Conservation (phyloP, 192 early-diverging fungal genomes). For the Backusella circina region DNA sequence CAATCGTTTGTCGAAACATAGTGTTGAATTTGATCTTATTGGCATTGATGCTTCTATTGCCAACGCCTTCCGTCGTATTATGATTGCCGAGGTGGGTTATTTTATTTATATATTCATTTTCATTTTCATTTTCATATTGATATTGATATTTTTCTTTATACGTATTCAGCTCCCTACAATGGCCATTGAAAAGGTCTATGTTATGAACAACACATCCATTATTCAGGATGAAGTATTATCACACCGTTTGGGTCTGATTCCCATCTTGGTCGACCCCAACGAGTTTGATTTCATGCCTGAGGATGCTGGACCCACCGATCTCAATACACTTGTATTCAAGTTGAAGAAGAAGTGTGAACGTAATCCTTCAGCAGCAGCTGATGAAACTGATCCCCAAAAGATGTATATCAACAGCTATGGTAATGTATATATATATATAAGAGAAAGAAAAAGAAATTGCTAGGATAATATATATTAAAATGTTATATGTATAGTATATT, state of each 20-base stretch:
- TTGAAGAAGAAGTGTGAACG: conserved; percentile 69
- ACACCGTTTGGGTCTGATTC: conserved; percentile 89
- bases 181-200: conserved; percentile 94
- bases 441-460: too few relatives aligned
- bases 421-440: conserved; percentile 17
- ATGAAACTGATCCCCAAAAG: conserved; percentile 71
- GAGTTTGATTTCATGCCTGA: conserved; percentile 72
- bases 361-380: conserved; percentile 54
- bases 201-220: conserved; percentile 88
- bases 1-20: conserved; percentile 56
- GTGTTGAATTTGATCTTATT: conserved; percentile 96
- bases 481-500: conserved; percentile 53
- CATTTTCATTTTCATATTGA: too few relatives aligned
- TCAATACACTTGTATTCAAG: conserved; percentile 92
- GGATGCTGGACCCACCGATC: conserved; percentile 81
- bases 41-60: conserved; percentile 92
- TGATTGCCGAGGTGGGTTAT: conserved; percentile 81
- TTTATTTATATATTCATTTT: not conserved
- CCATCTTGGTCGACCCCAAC: conserved; percentile 82
- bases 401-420: conserved; percentile 70
- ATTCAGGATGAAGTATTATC: conserved; percentile 93
- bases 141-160: too few relatives aligned
- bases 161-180: conserved; percentile 85
- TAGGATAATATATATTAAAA: not conserved
- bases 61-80: conserved; percentile 87